phyloP scores from a whole-genome alignment of 2,329 filamentous ascomycete genomes.

The Aspergillus fumigatus region DNA sequence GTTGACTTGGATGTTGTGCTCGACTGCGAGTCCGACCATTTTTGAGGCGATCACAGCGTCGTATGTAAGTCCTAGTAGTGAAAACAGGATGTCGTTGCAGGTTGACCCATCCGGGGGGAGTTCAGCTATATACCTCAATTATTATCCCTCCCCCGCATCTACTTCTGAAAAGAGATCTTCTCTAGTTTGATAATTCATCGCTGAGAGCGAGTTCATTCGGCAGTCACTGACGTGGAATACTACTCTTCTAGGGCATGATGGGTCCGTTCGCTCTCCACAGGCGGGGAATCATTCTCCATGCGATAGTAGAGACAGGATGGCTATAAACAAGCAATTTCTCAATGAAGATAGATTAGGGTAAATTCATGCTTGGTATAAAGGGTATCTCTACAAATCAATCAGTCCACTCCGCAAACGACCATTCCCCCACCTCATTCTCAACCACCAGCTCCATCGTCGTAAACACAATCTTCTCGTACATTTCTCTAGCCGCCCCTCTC shows the following conservation, averaged over 20 bases:
- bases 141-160: no score
- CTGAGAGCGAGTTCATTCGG: neutral
- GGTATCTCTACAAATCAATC: neutral
- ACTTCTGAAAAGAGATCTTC: neutral
- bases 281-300: neutral
- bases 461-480: slow-evolving; percentile 63
- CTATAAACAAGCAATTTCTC: no score
- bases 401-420: slow-evolving; percentile 60
- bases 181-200: neutral
- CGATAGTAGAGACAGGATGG: neutral
- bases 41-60: no score
- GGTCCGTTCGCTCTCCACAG: neutral
- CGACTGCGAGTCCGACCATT: neutral
- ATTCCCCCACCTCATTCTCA: slow-evolving; percentile 58
- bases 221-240: neutral
- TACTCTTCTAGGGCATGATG: neutral
- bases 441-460: slow-evolving; percentile 62
- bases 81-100: no score
- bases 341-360: neutral
- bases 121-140: no score
- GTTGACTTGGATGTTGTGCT: slow-evolving; percentile 28
- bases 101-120: no score
- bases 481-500: slow-evolving; percentile 42
- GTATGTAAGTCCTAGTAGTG: no score
- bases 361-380: neutral